Evolutionary conservation across 768 basidiomycete genomes (phyloP), one percentile per base, ranked within the genome.

Genomic region (Tylopilus vinaceipallidus): DNA sequence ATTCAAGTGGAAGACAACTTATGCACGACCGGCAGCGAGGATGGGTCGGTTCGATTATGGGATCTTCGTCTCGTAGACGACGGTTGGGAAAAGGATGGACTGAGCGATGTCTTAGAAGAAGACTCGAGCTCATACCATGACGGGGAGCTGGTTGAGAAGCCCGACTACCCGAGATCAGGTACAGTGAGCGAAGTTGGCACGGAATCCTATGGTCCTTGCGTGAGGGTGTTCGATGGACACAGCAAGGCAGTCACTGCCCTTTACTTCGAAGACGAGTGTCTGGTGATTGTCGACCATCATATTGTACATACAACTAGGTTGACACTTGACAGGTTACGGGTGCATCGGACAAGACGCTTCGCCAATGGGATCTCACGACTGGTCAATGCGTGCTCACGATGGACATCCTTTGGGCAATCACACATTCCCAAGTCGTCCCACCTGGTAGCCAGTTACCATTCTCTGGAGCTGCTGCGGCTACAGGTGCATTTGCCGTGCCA

Each of bases 341-440:
- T 29, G 95, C 97, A 6, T 93, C 91, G 4, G 97, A 99, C 73
- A 98, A 98, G 71, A 99, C 97, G 0, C 78, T 99, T 47, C 90
- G 97, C 3, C 95, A 98, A 66, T 99, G 97, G 97, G 97, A 98
- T 64, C 81, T 98, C 46, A 82, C 81, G 17, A 98, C 97, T 0
- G 97, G 95, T 7, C 97, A 98, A 75, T 99, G 97, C 69, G 87
- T 98, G 39, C 86, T 97, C 76, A 95, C 95, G 20, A 99, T 99
- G 97, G 97, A 99, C 69, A 97, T 99, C 55, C 83, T 99, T 22
- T 99, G 97, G 97, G 97, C 95, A 2, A 95, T 98, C 58, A 93
- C 92, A 10, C 95, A 98, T 69, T 84, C 93, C 3, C 77, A 85
- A 33, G 64, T 72, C 22, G 61, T 75, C 11, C 66, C 67, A 14